Evolutionary conservation across 2,329 filamentous ascomycete genomes (phyloP), one percentile per base, ranked within the genome.

Genomic region (Penicillium hordei): DNA sequence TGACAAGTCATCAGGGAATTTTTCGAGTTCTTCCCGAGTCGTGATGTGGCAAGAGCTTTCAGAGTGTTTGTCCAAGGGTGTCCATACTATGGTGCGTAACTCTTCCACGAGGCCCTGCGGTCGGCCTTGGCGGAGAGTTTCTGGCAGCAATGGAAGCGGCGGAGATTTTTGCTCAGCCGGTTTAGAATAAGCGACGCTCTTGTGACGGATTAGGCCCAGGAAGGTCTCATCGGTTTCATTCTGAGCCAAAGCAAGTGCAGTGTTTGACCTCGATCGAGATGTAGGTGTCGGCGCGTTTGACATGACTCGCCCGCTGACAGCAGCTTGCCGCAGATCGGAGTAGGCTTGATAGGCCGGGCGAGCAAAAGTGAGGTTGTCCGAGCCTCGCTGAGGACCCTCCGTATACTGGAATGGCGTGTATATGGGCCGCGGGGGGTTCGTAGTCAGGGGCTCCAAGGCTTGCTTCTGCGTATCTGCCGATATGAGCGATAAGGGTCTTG

Each of bases 261-360:
- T 66, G 48, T 50, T 62, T 23, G 62, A 61, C 21, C 54, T 58
- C 36, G 61, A 61, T 31, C 54, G 57, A 29, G 64, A 54, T 23
- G 61, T 59, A 21, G 62, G 56, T 9, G 58, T 39, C 5, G 68
- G 67, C 15, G 68, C 69, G 46, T 75, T 72, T 39, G 74, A 70
- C 73, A 79, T 75, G 42, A 77, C 64, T 55, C 78, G 72, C 36
- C 77, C 77, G 58, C 74, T 79, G 45, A 78, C 76, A 6, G 72
- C 73, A 44, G 76, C 78, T 53, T 79, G 75, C 21, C 79, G 75
- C 56, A 81, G 64, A 31, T 75, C 78, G 23, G 78, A 79, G 60
- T 81, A 81, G 10, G 76, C 78, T 65, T 80, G 71, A 57, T 78
- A 77, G 25, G 77, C 77, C 5, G 78, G 77, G 19, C 73, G 72